These are phyloP conservation scores for Mucor plumbeus DNA, from an alignment of 371 early-diverging fungal genomes.

Conservation along the genomic window DNA sequence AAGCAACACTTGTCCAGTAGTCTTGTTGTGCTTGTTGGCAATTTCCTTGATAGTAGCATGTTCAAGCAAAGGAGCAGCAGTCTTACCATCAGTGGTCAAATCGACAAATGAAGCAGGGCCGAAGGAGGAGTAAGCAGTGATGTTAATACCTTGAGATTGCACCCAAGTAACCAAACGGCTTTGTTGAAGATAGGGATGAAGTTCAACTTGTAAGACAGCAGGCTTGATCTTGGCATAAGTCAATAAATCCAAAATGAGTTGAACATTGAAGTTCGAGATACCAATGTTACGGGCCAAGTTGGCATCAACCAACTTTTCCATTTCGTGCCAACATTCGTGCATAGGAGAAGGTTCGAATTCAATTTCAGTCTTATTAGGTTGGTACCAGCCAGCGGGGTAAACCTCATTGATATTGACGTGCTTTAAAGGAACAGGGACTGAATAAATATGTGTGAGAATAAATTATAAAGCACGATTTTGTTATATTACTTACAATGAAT, in stretches of 20 bases:
- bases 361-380: slow-evolving; percentile 9
- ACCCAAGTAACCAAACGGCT: slow-evolving; percentile 46
- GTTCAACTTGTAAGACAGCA: slow-evolving; percentile 50
- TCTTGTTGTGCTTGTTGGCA: slow-evolving; percentile 19
- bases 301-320: slow-evolving; percentile 43
- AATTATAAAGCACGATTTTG: neutral
- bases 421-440: slow-evolving; percentile 36
- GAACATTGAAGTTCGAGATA: slow-evolving; percentile 62
- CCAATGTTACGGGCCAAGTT: slow-evolving; percentile 59
- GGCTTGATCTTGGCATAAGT: slow-evolving; percentile 44
- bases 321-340: slow-evolving; percentile 41
- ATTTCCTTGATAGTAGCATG: slow-evolving; percentile 38
- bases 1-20: slow-evolving; percentile 40
- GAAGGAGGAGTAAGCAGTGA: slow-evolving; percentile 66
- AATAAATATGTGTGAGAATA: neutral
- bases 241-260: slow-evolving; percentile 38
- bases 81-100: slow-evolving; percentile 48
- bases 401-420: slow-evolving; percentile 25
- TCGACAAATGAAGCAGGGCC: slow-evolving; percentile 58
- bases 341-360: slow-evolving; percentile 42
- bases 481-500: slow-evolving; percentile 42
- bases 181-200: slow-evolving; percentile 72
- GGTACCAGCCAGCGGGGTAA: slow-evolving; percentile 39
- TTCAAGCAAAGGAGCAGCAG: slow-evolving; percentile 49
- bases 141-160: slow-evolving; percentile 38